These are phyloP conservation scores for Selenicereus undatus DNA, from an alignment of 148 eudicot species.

Conservation along the genomic window DNA sequence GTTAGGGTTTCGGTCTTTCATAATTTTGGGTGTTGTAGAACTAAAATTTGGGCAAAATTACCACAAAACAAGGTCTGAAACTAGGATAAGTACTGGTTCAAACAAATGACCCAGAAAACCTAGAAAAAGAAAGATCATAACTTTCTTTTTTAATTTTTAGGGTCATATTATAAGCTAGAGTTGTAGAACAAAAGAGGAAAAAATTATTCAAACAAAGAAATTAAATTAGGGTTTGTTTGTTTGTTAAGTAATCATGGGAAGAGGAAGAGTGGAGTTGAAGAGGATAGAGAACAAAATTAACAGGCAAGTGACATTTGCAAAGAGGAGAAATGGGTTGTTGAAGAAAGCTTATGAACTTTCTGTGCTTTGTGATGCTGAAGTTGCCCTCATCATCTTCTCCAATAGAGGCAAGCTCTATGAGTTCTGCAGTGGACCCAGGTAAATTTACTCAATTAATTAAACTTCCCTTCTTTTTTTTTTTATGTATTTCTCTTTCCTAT, in stretches of 20 bases:
- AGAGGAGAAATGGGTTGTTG: conserved; percentile 68
- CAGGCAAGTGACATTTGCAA: conserved; percentile 69
- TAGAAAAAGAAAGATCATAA: background rate
- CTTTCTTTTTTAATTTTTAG: background rate
- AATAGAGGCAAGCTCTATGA: conserved; percentile 61
- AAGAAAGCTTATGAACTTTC: conserved; percentile 72
- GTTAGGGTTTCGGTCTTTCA: conserved; percentile 28
- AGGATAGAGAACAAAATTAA: conserved; percentile 78
- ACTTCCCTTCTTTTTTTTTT: background rate
- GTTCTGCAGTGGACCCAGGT: conserved; percentile 39
- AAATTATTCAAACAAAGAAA: background rate
- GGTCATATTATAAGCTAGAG: background rate
- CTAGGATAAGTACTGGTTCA: conserved; percentile 3
- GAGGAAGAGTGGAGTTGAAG: conserved; percentile 72
- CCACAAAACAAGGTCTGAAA: conserved; percentile 20
- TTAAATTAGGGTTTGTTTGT: background rate
- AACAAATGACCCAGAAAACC: background rate
- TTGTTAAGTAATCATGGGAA: conserved; percentile 35
- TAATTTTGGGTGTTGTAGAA: conserved; percentile 26
- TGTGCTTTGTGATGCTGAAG: conserved; percentile 6
- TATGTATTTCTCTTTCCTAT: background rate
- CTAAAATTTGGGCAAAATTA: conserved; percentile 33
- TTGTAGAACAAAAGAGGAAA: conserved; percentile 20
- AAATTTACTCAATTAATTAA: background rate
- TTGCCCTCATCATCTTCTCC: conserved; percentile 45